These are phyloP conservation scores for Diplodia mutila DNA, from an alignment of 2,329 filamentous ascomycete species.

Conservation along the genomic window DNA sequence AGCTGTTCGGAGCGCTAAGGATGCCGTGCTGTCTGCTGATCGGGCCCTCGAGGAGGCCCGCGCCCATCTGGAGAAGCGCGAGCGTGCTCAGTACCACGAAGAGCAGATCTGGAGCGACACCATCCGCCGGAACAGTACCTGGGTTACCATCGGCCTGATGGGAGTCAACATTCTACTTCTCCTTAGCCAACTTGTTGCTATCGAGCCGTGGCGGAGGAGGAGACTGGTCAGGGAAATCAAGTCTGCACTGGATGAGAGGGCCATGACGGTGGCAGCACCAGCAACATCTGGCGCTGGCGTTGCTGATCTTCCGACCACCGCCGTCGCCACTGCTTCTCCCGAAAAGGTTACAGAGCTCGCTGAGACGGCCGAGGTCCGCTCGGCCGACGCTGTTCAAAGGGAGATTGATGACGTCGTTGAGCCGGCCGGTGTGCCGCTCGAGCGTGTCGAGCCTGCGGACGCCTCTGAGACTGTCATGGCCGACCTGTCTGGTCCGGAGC, in stretches of 20 bases:
- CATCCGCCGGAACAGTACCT: slow-evolving; percentile 93
- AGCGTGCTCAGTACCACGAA: slow-evolving; percentile 92
- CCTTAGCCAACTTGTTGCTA: slow-evolving; percentile 80
- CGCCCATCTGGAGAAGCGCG: slow-evolving; percentile 75
- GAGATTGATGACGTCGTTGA: slow-evolving; percentile 33
- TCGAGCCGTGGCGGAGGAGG: slow-evolving; percentile 88
- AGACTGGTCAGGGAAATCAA: slow-evolving; percentile 77
- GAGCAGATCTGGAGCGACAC: slow-evolving; percentile 99
- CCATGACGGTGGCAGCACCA: slow-evolving; percentile 26
- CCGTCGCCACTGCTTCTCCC: neutral
- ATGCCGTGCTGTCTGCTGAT: slow-evolving; percentile 75
- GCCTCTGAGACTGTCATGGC: neutral
- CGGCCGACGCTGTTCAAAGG: slow-evolving; percentile 28
- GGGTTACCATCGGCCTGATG: slow-evolving; percentile 99
- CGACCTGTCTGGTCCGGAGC: slow-evolving; percentile 9
- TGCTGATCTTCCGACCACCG: neutral
- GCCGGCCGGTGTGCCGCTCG: slow-evolving; percentile 26
- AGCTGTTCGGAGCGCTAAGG: slow-evolving; percentile 72
- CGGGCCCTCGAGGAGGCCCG: slow-evolving; percentile 76
- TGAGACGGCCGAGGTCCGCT: neutral
- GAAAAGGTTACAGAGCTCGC: neutral
- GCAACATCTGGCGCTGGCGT: neutral
- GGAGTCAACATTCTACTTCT: slow-evolving; percentile 92
- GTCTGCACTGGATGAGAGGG: slow-evolving; percentile 39
- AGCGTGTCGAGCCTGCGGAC: slow-evolving; percentile 6